Evolutionary conservation across 306 rosid genomes (phyloP).

Genomic region (Rosa lucieae): DNA sequence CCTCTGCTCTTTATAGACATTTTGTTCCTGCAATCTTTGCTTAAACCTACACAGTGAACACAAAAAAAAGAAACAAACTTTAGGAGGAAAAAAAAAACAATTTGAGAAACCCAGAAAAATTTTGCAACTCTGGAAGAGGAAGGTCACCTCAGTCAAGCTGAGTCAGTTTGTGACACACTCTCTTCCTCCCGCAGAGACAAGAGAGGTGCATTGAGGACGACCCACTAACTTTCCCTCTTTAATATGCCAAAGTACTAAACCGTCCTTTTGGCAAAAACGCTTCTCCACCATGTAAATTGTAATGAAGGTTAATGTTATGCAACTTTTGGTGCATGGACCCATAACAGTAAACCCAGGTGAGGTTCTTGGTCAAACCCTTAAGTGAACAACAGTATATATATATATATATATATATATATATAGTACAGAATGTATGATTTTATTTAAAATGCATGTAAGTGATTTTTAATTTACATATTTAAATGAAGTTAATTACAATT

Average conservation of each 20-base stretch:
- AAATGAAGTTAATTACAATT: neutral
- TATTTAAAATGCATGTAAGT: neutral
- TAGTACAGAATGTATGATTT: neutral
- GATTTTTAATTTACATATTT: neutral
- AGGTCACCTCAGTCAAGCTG: conserved; percentile 22
- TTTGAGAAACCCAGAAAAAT: conserved; percentile 10
- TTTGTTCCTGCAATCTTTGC: conserved; percentile 22
- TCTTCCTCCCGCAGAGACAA: conserved; percentile 19
- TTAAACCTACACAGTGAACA: neutral
- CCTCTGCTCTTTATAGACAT: conserved; percentile 70
- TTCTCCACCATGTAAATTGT: conserved; percentile 5
- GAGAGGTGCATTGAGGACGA: conserved; percentile 28
- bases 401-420: too few species aligned
- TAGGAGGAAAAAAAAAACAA: neutral
- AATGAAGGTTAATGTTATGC: conserved; percentile 16
- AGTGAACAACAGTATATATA: neutral
- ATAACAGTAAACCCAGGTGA: neutral
- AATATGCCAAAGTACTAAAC: conserved; percentile 28
- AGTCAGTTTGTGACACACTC: conserved; percentile 9
- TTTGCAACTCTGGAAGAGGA: neutral
- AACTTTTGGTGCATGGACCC: neutral
- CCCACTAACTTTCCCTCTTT: conserved; percentile 23
- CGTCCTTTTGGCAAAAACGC: conserved; percentile 28
- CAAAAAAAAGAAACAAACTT: neutral
- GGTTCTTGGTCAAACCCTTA: neutral